These are phyloP conservation scores for Musa troglodytarum DNA, from an alignment of 176 grass and related monocot genomes.

Conservation along the genomic window DNA sequence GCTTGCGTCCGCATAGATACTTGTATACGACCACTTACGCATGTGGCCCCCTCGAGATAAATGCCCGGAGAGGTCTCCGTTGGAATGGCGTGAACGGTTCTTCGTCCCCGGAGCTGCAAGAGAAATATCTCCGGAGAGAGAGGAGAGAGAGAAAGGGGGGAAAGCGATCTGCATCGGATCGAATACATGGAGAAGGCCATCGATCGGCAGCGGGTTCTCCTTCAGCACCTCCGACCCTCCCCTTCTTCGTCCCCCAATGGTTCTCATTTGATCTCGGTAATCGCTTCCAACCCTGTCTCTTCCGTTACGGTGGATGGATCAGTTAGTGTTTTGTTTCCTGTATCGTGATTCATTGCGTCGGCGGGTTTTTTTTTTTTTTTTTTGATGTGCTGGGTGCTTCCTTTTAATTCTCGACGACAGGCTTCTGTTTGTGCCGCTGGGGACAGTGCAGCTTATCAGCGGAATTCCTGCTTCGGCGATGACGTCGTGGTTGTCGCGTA, in stretches of 20 bases:
- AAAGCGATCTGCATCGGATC: background rate
- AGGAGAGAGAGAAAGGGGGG: background rate
- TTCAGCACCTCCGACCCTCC: conserved; percentile 66
- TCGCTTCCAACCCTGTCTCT: background rate
- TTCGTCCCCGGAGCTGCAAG: background rate
- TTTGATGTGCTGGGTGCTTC: background rate
- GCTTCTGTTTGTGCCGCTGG: conserved; percentile 76
- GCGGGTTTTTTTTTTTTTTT: no score
- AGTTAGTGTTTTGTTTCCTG: background rate
- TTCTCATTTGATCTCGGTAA: conserved; percentile 22
- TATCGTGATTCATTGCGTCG: background rate
- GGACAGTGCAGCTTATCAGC: conserved; percentile 85
- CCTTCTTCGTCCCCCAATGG: conserved; percentile 8
- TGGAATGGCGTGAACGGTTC: background rate
- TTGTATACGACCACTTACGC: no score
- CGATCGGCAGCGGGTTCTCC: conserved; percentile 71
- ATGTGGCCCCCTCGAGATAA: no score
- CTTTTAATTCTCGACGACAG: conserved; percentile 10
- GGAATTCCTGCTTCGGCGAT: conserved; percentile 54
- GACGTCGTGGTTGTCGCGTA: conserved; percentile 94
- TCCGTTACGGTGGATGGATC: background rate
- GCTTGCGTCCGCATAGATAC: no score
- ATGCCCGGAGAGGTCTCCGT: background rate
- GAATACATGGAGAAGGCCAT: conserved; percentile 84
- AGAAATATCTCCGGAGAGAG: background rate